These are phyloP conservation scores for Harringtonia aguacate DNA, from an alignment of 2,329 filamentous ascomycete genomes.

Conservation along the genomic window DNA sequence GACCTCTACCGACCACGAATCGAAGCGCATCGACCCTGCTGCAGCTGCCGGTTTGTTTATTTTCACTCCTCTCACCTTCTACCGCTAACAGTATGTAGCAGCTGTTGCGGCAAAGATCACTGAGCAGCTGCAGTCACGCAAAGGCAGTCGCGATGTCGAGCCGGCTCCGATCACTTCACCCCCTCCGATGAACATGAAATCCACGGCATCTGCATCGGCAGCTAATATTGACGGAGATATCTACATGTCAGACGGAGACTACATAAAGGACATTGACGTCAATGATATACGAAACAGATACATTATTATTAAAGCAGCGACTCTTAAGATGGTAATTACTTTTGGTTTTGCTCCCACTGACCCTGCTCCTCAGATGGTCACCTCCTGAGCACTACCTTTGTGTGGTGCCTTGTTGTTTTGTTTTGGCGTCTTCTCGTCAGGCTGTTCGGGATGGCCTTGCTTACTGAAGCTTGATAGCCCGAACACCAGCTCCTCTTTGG, in stretches of 20 bases:
- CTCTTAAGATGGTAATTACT: constrained; percentile 98
- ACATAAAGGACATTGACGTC: constrained; percentile 97
- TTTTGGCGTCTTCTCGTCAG: constrained; percentile 17
- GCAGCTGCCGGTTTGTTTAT: constrained; percentile 59
- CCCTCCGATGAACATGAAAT: constrained; percentile 30
- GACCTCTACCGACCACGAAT: constrained; percentile 23
- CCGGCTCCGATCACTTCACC: constrained; percentile 67
- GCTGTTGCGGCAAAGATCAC: constrained; percentile 85
- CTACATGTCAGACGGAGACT: constrained; percentile 93
- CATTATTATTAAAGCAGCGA: constrained; percentile 90
- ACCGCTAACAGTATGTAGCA: constrained; percentile 33
- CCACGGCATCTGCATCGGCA: constrained; percentile 25
- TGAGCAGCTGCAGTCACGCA: constrained; percentile 73
- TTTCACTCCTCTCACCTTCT: neutral
- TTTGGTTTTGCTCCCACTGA: constrained; percentile 34
- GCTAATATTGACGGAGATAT: constrained; percentile 71
- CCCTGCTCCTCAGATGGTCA: neutral
- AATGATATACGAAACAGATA: constrained; percentile 97
- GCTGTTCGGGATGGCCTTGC: constrained; percentile 36
- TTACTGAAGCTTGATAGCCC: constrained; percentile 62
- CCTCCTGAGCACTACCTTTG: neutral
- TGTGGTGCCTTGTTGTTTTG: constrained; percentile 21
- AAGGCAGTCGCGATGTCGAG: constrained; percentile 82
- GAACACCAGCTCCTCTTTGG: constrained; percentile 54
- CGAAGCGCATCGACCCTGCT: constrained; percentile 51